phyloP scores from a whole-genome alignment of 2,329 filamentous ascomycete species.

The Colletotrichum cuscutae region DNA sequence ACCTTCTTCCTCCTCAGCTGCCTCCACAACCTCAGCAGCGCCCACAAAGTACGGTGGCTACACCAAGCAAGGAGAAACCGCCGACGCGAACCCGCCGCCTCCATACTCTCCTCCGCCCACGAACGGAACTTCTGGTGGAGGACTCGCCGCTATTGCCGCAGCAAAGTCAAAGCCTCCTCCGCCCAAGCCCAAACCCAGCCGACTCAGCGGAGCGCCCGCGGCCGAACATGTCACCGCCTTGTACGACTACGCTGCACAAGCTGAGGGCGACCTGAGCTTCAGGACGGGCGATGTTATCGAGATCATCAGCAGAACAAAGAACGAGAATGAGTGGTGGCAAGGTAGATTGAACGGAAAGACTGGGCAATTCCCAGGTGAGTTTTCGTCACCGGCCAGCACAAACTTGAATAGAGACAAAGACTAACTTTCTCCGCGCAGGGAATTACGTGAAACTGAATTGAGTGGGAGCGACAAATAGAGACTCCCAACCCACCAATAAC shows the following conservation, averaged over 20 bases:
- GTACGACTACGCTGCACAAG: slow-evolving; percentile 96
- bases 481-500: slow-evolving; percentile 14
- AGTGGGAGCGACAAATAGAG: slow-evolving; percentile 39
- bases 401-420: background rate
- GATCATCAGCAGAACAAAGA: slow-evolving; percentile 83
- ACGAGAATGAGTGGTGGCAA: slow-evolving; percentile 98
- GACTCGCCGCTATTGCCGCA: slow-evolving; percentile 60
- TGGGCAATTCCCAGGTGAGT: slow-evolving; percentile 92
- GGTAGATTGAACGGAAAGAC: slow-evolving; percentile 82
- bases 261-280: slow-evolving; percentile 94
- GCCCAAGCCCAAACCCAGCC: slow-evolving; percentile 80
- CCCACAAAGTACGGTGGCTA: slow-evolving; percentile 47
- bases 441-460: slow-evolving; percentile 61
- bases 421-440: slow-evolving; percentile 49
- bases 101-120: slow-evolving; percentile 69
- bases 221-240: slow-evolving; percentile 88
- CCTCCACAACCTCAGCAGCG: slow-evolving; percentile 31
- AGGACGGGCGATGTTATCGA: slow-evolving; percentile 89
- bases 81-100: slow-evolving; percentile 70
- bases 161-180: slow-evolving; percentile 77
- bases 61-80: slow-evolving; percentile 52
- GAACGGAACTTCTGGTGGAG: slow-evolving; percentile 45
- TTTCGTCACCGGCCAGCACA: too few relatives aligned
- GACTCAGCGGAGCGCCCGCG: slow-evolving; percentile 71
- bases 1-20: slow-evolving; percentile 45